Base-by-base conservation (phyloP, 352 stramenopile genomes). In the Phytopythium chamaehyphon region DNA sequence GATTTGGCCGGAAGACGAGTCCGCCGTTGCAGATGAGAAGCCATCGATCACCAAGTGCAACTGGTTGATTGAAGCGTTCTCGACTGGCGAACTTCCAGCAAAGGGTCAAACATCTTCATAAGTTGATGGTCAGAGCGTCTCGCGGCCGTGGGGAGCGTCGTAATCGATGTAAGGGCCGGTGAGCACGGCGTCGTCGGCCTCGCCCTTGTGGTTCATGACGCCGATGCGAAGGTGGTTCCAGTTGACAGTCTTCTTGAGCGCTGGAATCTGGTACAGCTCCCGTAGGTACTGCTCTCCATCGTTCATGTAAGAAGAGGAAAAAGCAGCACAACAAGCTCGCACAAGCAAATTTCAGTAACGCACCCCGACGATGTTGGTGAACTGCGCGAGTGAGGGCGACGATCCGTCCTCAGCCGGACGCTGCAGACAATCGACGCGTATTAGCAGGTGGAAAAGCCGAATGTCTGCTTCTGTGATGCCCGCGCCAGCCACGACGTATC, bases 171-270 rank as follows among this genome's bases (percentile, higher is more conserved):
- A 59, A 9, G 66, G 63, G 6, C 89, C 88, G 23, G 60, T 67
- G 7, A 90, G 84, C 28, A 95, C 64, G 48, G 95, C 76, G 48
- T 95, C 75, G 10, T 69, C 51, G 14, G 76, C 64, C 48, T 90
- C 73, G 19, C 66, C 64, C 48, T 90, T 75, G 19, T 69, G 83
- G 40, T 73, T 83, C 64, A 76, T 96, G 61, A 96, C 93, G 57
- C 95, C 79, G 22, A 71, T 60, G 64, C 94, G 95, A 51, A 97
- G 85, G 59, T 97, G 86, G n/a, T 86, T 48, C 76, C 97, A 96
- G 52, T 95, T 64, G 15, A 96, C 69, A 3, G 78, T 85, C n/a
- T 72, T 67, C 24, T 76, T 55, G 24, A 97, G 62, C 2, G 58
- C 83, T 19, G 74, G 64, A 24, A 86, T 83, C 57, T 97, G 84